Base-by-base conservation (phyloP, 2,329 filamentous ascomycete genomes). In the Camptophora hylomeconis region DNA sequence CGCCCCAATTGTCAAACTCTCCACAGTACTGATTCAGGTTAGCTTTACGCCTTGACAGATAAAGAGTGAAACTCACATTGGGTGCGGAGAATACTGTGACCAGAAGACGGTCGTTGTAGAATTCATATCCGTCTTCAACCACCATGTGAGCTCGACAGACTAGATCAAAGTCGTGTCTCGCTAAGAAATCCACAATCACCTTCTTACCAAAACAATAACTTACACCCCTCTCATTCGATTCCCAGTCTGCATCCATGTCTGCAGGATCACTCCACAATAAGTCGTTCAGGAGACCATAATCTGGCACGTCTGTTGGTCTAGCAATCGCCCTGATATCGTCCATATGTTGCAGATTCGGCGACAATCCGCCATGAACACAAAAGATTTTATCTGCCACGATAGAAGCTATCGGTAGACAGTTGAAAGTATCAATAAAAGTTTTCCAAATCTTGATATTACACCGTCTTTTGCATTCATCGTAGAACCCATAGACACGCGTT, bases 121-220 rank as follows among this genome's bases (percentile, higher is more conserved):
- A 98, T 49, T 98, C 89, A 56, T 98, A 98, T 7, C 89, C 89
- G 51, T 98, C 89, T 55, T 98, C 89, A 13, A 98, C 89, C 29
- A 98, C 89, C 89, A 95, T 95, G 59, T 98, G 89, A 26, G 89
- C 89, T 42, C 89, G 77, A 53, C 89, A 98, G 29, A 98, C 87
- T 28, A 98, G 63, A 54, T 98, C 89, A 52, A 98, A 95, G 56
- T 98, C 89, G 52, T 98, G 89, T 32, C 80, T 74, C 35, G 84
- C 78, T 40, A 98, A 61, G 53, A 98, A 98, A 46, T 95, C 84
- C 53, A 86, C 86, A 38, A 98, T 95, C 41, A 98, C 87, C 49
- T 92, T 89, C 57, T 95, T 95, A 26, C 87, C 87, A 51, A 98
- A 98, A 52, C 89, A 95, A 53, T 95, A 98, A 52, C 86, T 94